Conservation (phyloP, 129 eudicot genomes). For the Centella asiatica region DNA sequence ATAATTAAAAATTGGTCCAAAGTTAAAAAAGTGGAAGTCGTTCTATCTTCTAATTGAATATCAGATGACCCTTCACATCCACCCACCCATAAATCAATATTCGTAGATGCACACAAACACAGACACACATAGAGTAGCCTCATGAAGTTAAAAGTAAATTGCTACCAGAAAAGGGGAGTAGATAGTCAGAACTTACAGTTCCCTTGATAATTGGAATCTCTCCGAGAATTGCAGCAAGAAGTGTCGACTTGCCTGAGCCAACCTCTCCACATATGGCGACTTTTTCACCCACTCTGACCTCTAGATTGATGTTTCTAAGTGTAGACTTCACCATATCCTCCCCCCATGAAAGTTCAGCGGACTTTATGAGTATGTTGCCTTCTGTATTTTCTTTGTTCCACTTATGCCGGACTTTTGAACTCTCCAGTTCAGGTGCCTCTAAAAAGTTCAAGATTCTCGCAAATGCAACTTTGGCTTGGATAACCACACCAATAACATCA, state of each 20-base stretch:
- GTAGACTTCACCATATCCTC: constrained; percentile 52
- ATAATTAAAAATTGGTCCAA: neutral
- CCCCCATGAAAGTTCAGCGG: constrained; percentile 77
- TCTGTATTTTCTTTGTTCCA: constrained; percentile 14
- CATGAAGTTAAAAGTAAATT: neutral
- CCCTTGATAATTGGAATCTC: constrained; percentile 80
- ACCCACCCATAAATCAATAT: too few relatives aligned
- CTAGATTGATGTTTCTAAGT: constrained; percentile 45
- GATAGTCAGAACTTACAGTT: constrained; percentile 43
- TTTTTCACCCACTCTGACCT: constrained; percentile 59
- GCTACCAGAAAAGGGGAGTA: neutral
- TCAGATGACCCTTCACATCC: neutral
- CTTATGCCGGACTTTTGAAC: constrained; percentile 41
- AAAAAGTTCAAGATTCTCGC: constrained; percentile 71
- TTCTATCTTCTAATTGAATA: neutral
- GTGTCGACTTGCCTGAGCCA: constrained; percentile 93
- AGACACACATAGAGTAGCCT: neutral
- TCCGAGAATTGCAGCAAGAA: constrained; percentile 83
- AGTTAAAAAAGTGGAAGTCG: neutral
- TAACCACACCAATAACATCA: constrained; percentile 77
- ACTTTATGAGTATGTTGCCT: constrained; percentile 35
- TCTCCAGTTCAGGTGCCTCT: constrained; percentile 82
- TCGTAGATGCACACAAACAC: too few relatives aligned
- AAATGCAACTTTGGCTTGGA: constrained; percentile 89
- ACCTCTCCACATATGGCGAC: constrained; percentile 95